These are phyloP conservation scores for Xenosphaeropsis pyriputrescens DNA, from an alignment of 2,329 filamentous ascomycete genomes.

Conservation along the genomic window DNA sequence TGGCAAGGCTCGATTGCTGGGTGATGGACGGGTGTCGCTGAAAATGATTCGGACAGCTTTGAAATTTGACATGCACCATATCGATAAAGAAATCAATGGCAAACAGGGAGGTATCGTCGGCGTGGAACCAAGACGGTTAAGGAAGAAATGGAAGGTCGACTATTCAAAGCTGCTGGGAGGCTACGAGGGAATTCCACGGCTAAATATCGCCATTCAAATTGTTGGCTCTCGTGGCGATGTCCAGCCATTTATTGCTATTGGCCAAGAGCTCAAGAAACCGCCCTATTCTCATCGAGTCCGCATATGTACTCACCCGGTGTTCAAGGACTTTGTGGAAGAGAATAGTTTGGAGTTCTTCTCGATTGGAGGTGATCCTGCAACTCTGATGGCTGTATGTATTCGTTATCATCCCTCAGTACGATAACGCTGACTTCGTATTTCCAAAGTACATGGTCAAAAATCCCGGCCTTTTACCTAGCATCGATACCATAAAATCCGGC, in stretches of 20 bases:
- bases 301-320: conserved; percentile 54
- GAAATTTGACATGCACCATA: no score
- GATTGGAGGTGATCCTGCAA: conserved; percentile 51
- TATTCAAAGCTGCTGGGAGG: no score
- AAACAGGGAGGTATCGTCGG: no score
- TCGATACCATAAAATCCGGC: conserved; percentile 57
- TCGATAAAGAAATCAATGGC: no score
- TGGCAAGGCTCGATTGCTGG: no score
- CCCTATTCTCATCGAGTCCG: conserved; percentile 54
- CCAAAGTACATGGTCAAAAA: conserved; percentile 68
- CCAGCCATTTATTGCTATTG: conserved; percentile 58
- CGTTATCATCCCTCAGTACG: background rate
- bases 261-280: conserved; percentile 38
- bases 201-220: conserved; percentile 47
- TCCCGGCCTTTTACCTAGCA: conserved; percentile 65
- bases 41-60: no score
- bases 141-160: no score
- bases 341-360: conserved; percentile 58
- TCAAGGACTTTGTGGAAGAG: conserved; percentile 49
- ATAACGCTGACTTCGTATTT: background rate
- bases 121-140: no score
- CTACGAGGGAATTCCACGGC: conserved; percentile 1
- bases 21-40: no score
- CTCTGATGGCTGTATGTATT: conserved; percentile 50
- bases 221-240: conserved; percentile 53